Evolutionary conservation across 345 rosid species (phyloP).

Genomic region (Gossypium stocksii): DNA sequence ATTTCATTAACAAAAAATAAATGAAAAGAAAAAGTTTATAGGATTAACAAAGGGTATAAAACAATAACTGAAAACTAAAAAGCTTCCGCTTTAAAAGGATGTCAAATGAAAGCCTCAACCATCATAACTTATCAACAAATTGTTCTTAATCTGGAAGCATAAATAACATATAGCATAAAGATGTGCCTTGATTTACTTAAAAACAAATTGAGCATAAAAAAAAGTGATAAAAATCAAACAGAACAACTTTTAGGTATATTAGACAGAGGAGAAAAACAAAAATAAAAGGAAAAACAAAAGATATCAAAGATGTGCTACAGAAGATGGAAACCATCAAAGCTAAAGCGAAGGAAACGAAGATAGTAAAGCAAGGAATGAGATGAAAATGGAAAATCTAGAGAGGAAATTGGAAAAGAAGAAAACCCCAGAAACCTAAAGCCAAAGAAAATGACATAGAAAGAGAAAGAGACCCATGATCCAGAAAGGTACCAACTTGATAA

Average conservation of each 20-base stretch:
- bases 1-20: neutral
- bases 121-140: neutral
- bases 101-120: neutral
- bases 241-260: too few species aligned
- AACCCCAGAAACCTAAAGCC: slow-evolving; percentile 13
- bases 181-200: neutral
- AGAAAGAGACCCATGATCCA: slow-evolving; percentile 2
- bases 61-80: neutral
- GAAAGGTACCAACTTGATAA: slow-evolving; percentile 21
- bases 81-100: neutral
- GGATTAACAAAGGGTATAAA: neutral
- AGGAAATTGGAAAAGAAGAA: slow-evolving; percentile 12
- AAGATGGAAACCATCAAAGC: neutral
- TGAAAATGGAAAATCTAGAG: slow-evolving; percentile 18
- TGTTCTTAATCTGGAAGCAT: neutral
- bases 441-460: neutral
- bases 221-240: neutral
- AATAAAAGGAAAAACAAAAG: neutral
- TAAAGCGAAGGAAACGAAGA: neutral
- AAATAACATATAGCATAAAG: neutral
- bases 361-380: neutral
- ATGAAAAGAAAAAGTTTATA: neutral
- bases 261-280: neutral
- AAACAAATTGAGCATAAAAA: neutral
- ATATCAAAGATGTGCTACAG: neutral